Percentiles rank a stretch among this genome's conserved stretches.
Evolutionary conservation across 768 basidiomycete genomes (phyloP).

Genomic region (Sporobolomyces pararoseus): DNA sequence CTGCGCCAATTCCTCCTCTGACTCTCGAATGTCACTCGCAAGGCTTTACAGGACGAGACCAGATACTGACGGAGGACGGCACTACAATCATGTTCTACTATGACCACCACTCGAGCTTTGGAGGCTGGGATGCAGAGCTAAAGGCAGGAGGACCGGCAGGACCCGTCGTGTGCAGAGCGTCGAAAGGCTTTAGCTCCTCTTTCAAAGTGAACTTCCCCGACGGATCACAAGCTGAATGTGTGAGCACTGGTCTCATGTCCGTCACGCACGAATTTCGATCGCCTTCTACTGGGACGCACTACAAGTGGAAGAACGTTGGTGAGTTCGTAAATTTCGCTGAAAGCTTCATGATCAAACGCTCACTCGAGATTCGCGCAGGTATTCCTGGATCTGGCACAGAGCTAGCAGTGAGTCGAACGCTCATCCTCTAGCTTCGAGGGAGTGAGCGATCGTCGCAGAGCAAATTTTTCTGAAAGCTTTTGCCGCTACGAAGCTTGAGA

Average conservation of each 20-base stretch:
- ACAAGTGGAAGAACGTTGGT: constrained; percentile 23
- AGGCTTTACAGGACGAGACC: constrained; percentile 9
- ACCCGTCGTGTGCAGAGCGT: background rate
- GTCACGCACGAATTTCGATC: constrained; percentile 13
- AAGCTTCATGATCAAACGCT: background rate
- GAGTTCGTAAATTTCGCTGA: background rate
- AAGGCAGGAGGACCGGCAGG: constrained; percentile 13
- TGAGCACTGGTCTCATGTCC: background rate
- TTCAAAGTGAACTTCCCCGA: background rate
- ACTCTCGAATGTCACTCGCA: constrained; percentile 4
- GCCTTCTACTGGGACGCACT: background rate
- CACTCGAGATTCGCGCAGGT: background rate
- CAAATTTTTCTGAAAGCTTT: background rate
- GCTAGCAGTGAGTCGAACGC: constrained; percentile 10
- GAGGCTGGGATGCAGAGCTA: background rate
- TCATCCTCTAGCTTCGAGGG: no score
- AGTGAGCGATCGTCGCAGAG: no score
- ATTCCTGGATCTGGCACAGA: background rate
- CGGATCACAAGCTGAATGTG: background rate
- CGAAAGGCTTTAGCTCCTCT: background rate
- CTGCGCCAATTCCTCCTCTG: background rate
- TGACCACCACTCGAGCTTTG: background rate
- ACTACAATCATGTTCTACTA: constrained; percentile 15
- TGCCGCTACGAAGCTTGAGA: no score
- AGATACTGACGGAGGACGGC: background rate